Evolutionary conservation across 164 flowering plant genomes (phyloP).

Genomic region (Tetrastigma voinierianum): DNA sequence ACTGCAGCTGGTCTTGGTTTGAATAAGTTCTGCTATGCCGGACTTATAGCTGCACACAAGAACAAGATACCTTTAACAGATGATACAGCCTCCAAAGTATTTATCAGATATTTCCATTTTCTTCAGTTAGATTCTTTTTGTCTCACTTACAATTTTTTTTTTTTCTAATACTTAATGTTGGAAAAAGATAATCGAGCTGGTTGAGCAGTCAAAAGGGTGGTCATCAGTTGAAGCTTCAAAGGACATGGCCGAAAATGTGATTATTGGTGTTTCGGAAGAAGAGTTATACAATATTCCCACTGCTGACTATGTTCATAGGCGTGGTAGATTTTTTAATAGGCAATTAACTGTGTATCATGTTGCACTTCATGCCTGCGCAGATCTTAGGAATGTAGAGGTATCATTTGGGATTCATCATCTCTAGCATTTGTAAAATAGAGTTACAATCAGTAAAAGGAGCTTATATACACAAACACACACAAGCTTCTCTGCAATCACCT

Average conservation of each 20-base stretch:
- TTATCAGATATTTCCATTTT: neutral
- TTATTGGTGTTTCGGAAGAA: conserved; percentile 80
- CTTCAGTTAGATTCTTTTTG: conserved; percentile 4
- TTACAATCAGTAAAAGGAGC: neutral
- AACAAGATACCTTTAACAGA: conserved; percentile 60
- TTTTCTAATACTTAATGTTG: conserved; percentile 13
- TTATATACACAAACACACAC: too few relatives aligned
- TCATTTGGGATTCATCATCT: neutral
- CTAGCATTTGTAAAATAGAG: neutral
- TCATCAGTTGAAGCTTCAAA: conserved; percentile 59
- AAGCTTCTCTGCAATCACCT: neutral
- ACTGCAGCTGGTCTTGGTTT: conserved; percentile 97
- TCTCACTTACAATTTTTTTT: neutral
- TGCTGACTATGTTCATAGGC: conserved; percentile 68
- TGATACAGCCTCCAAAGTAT: conserved; percentile 68
- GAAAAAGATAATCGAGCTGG: conserved; percentile 78
- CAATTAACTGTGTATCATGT: conserved; percentile 79
- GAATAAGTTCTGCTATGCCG: conserved; percentile 94
- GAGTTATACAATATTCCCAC: conserved; percentile 83
- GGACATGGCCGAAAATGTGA: conserved; percentile 64
- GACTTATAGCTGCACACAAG: conserved; percentile 77
- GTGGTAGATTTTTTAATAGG: conserved; percentile 52
- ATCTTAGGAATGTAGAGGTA: conserved; percentile 75
- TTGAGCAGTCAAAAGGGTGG: conserved; percentile 89
- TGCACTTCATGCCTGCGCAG: conserved; percentile 85